Base-by-base conservation (phyloP, 1,284 basidiomycete genomes). In the Agroathelia rolfsii region DNA sequence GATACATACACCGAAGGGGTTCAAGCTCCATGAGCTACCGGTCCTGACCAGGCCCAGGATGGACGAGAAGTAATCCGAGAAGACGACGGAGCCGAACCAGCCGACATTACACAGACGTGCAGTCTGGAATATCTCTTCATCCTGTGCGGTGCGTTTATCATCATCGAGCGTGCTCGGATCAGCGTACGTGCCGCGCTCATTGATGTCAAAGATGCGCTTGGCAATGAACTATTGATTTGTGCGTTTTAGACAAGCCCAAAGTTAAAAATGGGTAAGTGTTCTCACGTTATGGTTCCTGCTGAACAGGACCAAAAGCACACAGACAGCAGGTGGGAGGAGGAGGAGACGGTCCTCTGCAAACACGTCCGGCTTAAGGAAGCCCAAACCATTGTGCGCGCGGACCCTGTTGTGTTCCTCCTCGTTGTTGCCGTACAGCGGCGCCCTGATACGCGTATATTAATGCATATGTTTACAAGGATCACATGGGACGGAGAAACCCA, bases 261-360 rank as follows among this genome's bases (percentile, higher is more conserved):
- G 10, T 15, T 25, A 26, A 30, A 22, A 18, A 41, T 28, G 14
- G 28, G 24, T n/a, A 27, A 44, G 36, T 32, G 20, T 24, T 57
- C 75, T 42, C 40, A 84, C 82, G 49, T 93, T 93, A 56, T 93
- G 88, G 44, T 88, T 87, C 13, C 85, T 65, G 46, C 69, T 82
- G 64, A 93, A 90, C 11, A 89, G 50, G 11, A 92, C 68, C 15
- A 87, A 63, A 14, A 90, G 54, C 6, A 72, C 76, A 36, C 75
- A 74, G 30, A 78, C 73, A 3, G 74, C 73, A 1, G 86, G 86
- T 0, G 89, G 87, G 38, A 92, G 72, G 18, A 88, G 63, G 24
- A 87, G 59, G n/a, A 92, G 57, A 28, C 85, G 64, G 41, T 83
- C 73, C 49, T 87, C 84, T 1, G 80, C 72, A 47, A 89, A 86